These are phyloP conservation scores for Hexamita inflata DNA, from an alignment of 208 protist species.

Conservation along the genomic window DNA sequence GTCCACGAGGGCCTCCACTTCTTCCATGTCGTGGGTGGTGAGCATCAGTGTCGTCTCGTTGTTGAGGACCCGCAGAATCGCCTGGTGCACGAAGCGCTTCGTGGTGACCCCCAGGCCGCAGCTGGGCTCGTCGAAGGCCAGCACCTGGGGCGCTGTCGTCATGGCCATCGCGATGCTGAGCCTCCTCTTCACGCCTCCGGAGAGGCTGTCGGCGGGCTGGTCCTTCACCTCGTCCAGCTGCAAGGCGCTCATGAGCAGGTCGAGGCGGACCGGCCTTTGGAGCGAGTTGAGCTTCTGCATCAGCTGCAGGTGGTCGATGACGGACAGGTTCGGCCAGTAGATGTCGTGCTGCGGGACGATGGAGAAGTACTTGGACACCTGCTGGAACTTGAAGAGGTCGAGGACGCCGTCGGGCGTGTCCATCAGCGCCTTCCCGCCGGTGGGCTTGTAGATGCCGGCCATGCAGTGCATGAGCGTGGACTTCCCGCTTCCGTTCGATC, in stretches of 20 bases:
- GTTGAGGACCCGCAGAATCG: not conserved
- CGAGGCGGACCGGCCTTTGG: not conserved
- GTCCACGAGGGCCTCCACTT: conserved; percentile 2
- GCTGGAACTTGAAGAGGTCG: no score
- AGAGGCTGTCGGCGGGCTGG: not conserved
- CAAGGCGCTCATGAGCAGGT: not conserved
- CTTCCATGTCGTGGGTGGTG: conserved; percentile 22
- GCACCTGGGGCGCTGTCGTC: not conserved
- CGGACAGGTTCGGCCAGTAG: not conserved
- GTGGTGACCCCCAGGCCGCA: not conserved
- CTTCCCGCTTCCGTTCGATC: not conserved
- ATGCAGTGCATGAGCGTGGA: not conserved
- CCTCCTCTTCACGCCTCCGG: not conserved
- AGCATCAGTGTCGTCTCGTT: not conserved
- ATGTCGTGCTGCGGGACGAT: conserved; percentile 21
- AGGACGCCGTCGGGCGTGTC: no score
- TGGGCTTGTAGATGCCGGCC: not conserved
- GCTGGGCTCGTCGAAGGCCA: conserved; percentile 1
- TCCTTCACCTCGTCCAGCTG: not conserved
- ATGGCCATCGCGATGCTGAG: not conserved
- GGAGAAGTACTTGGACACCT: not conserved
- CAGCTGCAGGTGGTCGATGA: not conserved
- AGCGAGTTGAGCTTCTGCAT: not conserved
- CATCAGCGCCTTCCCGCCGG: not conserved
- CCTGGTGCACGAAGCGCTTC: not conserved